A percentile compares a stretch with the other conserved stretches of the same genome.
Conservation (phyloP, 2,329 filamentous ascomycete genomes). For the Sarocladiaceae sp. region DNA sequence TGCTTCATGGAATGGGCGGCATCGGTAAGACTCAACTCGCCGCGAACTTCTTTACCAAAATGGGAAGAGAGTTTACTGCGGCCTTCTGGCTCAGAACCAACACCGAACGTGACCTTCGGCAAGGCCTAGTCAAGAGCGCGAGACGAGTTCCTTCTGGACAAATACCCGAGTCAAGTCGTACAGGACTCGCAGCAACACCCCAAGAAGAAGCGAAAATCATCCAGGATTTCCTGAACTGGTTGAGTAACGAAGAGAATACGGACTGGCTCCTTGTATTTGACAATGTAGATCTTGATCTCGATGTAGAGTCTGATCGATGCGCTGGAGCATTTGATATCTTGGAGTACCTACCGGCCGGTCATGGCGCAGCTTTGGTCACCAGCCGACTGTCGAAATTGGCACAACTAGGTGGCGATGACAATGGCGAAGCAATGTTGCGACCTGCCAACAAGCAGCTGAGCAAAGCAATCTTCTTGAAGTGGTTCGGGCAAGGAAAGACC, state of each 20-base stretch:
- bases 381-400: conserved; percentile 17
- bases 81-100: conserved; percentile 27
- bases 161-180: neutral
- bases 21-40: conserved; percentile 7
- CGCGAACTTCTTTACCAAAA: conserved; percentile 1
- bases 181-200: conserved; percentile 11
- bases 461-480: neutral
- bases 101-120: conserved; percentile 21
- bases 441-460: neutral
- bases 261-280: conserved; percentile 28
- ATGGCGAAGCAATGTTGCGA: conserved; percentile 12
- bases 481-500: conserved; percentile 2
- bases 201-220: conserved; percentile 15
- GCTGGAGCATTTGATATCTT: conserved; percentile 18
- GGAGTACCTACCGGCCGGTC: conserved; percentile 18
- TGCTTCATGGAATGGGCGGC: conserved; percentile 5
- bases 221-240: conserved; percentile 20
- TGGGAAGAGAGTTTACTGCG: conserved; percentile 17
- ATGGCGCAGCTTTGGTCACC: conserved; percentile 23
- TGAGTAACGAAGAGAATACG: conserved; percentile 18
- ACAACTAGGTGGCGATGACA: conserved; percentile 16
- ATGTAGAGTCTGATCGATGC: conserved; percentile 10
- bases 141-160: conserved; percentile 15
- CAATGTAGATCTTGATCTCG: conserved; percentile 24
- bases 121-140: conserved; percentile 19